Evolutionary conservation across 352 stramenopile genomes (phyloP), one percentile per base, ranked within the genome.

Genomic region (Phytophthora palmivora): DNA sequence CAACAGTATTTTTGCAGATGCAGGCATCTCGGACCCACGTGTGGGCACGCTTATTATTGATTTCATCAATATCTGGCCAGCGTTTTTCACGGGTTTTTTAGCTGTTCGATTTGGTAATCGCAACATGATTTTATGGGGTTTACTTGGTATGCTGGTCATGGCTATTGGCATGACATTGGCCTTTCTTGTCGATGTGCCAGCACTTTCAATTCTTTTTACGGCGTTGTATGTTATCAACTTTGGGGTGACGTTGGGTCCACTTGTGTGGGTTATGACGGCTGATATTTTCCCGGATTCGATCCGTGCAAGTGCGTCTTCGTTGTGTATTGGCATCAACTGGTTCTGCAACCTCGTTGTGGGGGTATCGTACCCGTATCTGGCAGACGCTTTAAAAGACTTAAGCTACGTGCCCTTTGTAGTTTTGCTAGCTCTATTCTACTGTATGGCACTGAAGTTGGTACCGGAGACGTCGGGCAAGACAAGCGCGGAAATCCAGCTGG

Each of bases 381-480:
- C 74, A 0, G 68, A 69, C n/a, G 72, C 67, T 1, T 56, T 86
- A 12, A 39, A 57, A 12, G 51, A 72, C 66, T 75, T 76, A 8
- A 67, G 59, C 18, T 86, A 80, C 33, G 16, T 87, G 21, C 71
- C 78, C 6, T 86, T 89, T 70, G 66, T 90, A 26, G 62, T 45
- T 0, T 57, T 76, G 10, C 55, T 90, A 28, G 69, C 48, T 19
- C 3, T 85, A 8, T 84, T 85, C 49, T 76, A 66, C 38, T 15
- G 59, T 7, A 77, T 86, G 55, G 59, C 72, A 33, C 65, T 71
- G 26, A 63, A 58, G 10, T 50, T 70, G n/a, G 58, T 92, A 2
- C 83, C 83, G 1, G 83, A 92, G 56, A 92, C 83, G 4, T 78
- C 69, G 19, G 75, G 78, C 16, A 88, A 87, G 44, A 88, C 79